Evolutionary conservation across 345 rosid genomes (phyloP), one percentile per base, ranked within the genome.

Genomic region (Lepidium sativum): DNA sequence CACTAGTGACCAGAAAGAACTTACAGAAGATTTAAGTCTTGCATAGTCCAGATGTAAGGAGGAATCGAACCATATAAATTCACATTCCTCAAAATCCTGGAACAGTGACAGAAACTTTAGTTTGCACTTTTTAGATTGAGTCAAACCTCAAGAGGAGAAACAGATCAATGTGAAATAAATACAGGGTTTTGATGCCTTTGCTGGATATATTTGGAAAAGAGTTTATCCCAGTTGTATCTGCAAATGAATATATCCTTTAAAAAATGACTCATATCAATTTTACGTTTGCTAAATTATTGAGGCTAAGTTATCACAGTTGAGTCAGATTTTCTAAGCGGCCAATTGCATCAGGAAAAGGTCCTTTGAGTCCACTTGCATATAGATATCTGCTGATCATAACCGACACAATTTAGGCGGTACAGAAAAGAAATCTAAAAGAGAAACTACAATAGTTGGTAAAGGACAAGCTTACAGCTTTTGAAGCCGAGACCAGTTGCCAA

Each of bases 401-500:
- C 3, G 16, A 13, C 27, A 42, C 21, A 41, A 8, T 27, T 69
- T 68, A 52, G 40, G 31, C 23, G 25, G 31, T 21, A 31, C 43
- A 12, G 16, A 47, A 49, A 16, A 27, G 42, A 4, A 48, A 9
- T 9, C 37, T 6, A 37, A 2, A 53, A 39, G 16, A 5, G 37
- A 43, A 8, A 34, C 6, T 6, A 27, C 12, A 27, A 13, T 16
- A 16, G 27, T 32, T 6, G 15, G 23, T 37, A 9, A 38, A 37
- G 3, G 51, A 51, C 4, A 60, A 75, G 62, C 92, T 78, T 82
- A 91, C 96, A 91, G 29, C 68, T 79, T 79, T 2, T 2, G 0
- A 47, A 91, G 88, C 9, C 40, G 47, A 60, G 51, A 63, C 91
- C 92, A 87, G 57, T 78, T 84, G 67, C 75, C 75, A n/a, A 87